Evolutionary conservation across 306 rosid genomes (phyloP), one percentile per base, ranked within the genome.

Genomic region (Glycine latifolia): DNA sequence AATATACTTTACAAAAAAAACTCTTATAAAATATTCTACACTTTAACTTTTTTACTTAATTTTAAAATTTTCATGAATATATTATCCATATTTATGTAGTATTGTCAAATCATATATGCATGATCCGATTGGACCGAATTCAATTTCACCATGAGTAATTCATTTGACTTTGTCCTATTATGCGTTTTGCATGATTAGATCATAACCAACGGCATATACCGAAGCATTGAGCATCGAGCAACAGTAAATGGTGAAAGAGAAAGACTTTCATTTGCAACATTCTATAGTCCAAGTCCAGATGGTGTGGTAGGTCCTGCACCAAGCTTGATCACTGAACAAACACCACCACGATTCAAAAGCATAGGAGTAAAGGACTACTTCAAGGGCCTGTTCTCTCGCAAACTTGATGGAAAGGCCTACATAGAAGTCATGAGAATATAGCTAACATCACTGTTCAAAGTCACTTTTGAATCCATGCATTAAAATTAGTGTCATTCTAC

Each of bases 261-360:
- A 39, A 83, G 89, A 66, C 16, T 86, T 4, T 86, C 87, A 9
- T 12, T 86, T 58, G 89, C 89, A 4, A 86, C 87, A 46, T 86
- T 86, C 67, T 71, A 16, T 17, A 39, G 4, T 17, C 87, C 89
- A 7, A 65, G 20, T 17, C 4, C 35, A 31, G 77, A 79, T 33
- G 35, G 61, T n/a, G 79, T 69, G 58, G 7, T 83, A 49, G 83
- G 85, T 70, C 89, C 87, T 44, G 49, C 87, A 2, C 7, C 66
- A 13, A 86, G 85, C 56, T 72, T 86, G 75, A 43, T 86, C 44
- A 75, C 68, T 47, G 54, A 80, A 2, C 62, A 76, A 79, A 69
- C 82, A 17, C 87, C 89, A 47, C 17, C 85, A 47, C 41, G 13
- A n/a, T 83, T 79, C 82, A 86, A 73, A 70, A 79, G 77, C 43